A percentile compares a stretch with the other conserved stretches of the same genome.
Evolutionary conservation across 495 filamentous ascomycete genomes (phyloP).

Genomic region (Neurospora sp.): DNA sequence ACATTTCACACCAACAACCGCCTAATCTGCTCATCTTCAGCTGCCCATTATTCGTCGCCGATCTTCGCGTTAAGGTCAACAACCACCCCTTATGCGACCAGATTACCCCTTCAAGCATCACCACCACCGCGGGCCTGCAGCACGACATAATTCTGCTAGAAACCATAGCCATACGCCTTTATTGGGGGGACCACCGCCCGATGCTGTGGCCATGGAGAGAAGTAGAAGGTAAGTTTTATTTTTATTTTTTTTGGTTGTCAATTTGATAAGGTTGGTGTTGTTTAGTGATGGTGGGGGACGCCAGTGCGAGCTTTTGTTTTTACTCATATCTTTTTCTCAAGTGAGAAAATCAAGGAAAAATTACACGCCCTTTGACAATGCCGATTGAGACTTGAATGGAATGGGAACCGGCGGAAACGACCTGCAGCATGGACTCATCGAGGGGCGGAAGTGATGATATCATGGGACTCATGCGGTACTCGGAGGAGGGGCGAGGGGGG

Average conservation of each 20-base stretch:
- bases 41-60: background rate
- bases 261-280: background rate
- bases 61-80: background rate
- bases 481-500: background rate
- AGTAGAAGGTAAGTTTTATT: slow-evolving; percentile 27
- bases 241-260: background rate
- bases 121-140: background rate
- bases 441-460: background rate
- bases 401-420: background rate
- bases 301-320: background rate
- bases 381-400: background rate
- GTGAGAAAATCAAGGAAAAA: background rate
- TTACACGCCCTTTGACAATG: background rate
- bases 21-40: background rate
- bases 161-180: slow-evolving; percentile 1
- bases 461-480: background rate
- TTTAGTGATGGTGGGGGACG: background rate
- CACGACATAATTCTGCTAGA: background rate
- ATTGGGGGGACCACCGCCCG: background rate
- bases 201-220: slow-evolving; percentile 14
- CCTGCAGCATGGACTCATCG: background rate
- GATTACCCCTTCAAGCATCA: background rate
- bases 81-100: background rate
- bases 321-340: background rate
- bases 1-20: background rate